Conservation (phyloP, 495 filamentous ascomycete species). For the Talaromyces wortmannii region DNA sequence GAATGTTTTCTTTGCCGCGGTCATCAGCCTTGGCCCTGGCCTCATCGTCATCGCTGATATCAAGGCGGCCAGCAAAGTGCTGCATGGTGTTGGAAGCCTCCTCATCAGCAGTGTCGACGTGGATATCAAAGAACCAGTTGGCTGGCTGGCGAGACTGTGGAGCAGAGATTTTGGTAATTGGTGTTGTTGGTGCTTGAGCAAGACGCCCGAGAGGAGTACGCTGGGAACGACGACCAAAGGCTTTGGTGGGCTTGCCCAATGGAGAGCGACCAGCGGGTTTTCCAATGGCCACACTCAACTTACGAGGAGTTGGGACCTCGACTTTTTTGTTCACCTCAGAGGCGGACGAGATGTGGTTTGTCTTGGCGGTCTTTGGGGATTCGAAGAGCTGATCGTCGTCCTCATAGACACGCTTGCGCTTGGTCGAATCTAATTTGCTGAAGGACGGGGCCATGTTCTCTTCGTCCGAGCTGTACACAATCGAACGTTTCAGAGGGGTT, state of each 20-base stretch:
- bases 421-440: slow-evolving; percentile 54
- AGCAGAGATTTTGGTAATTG: slow-evolving; percentile 76
- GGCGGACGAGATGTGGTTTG: slow-evolving; percentile 27
- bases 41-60: slow-evolving; percentile 60
- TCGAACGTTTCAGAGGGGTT: slow-evolving; percentile 18
- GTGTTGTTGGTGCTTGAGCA: slow-evolving; percentile 42
- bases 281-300: slow-evolving; percentile 13
- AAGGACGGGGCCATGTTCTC: slow-evolving; percentile 77
- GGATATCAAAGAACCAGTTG: slow-evolving; percentile 88
- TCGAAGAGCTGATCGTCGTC: slow-evolving; percentile 37
- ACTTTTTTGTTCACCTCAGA: slow-evolving; percentile 2
- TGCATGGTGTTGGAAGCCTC: slow-evolving; percentile 86
- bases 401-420: slow-evolving; percentile 52
- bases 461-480: slow-evolving; percentile 50
- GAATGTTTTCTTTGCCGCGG: slow-evolving; percentile 88
- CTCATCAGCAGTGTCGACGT: slow-evolving; percentile 87
- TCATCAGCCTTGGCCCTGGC: slow-evolving; percentile 34
- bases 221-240: slow-evolving; percentile 31
- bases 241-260: slow-evolving; percentile 27
- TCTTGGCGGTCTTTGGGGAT: slow-evolving; percentile 32
- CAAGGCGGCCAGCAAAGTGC: slow-evolving; percentile 77
- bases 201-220: slow-evolving; percentile 48
- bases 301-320: slow-evolving; percentile 1
- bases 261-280: slow-evolving; percentile 34
- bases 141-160: slow-evolving; percentile 48